Percentiles rank a stretch among this genome's conserved stretches.
phyloP scores from a whole-genome alignment of 2,329 filamentous ascomycete species.

The Talaromyces islandicus region DNA sequence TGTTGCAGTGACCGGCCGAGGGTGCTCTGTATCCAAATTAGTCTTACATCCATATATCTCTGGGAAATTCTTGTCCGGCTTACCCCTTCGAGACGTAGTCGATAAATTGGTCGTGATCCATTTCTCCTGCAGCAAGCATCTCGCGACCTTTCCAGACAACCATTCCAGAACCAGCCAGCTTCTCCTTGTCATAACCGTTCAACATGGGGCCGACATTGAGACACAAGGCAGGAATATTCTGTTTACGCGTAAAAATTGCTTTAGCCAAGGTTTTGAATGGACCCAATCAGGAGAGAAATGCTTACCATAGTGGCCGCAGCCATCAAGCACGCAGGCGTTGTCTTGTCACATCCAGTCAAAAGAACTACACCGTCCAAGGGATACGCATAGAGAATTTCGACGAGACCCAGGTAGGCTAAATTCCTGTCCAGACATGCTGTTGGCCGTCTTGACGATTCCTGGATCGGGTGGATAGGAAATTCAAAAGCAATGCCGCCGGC shows the following conservation, averaged over 20 bases:
- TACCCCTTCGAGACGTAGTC: slow-evolving; percentile 42
- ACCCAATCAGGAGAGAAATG: not conserved
- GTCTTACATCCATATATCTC: not conserved
- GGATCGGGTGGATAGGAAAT: slow-evolving; percentile 49
- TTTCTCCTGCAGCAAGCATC: slow-evolving; percentile 42
- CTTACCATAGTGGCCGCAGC: slow-evolving; percentile 45
- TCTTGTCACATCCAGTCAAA: slow-evolving; percentile 50
- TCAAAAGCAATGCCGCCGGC: slow-evolving; percentile 48
- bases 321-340: slow-evolving; percentile 47
- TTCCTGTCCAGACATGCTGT: slow-evolving; percentile 48
- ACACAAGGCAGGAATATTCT: slow-evolving; percentile 48
- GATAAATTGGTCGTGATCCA: slow-evolving; percentile 39
- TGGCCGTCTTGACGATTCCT: slow-evolving; percentile 43
- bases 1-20: slow-evolving; percentile 47
- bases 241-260: not conserved
- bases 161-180: slow-evolving; percentile 41
- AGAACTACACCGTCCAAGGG: slow-evolving; percentile 47
- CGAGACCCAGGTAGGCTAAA: slow-evolving; percentile 43
- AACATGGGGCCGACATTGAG: slow-evolving; percentile 51
- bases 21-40: slow-evolving; percentile 30
- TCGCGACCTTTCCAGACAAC: slow-evolving; percentile 47
- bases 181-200: slow-evolving; percentile 41
- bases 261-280: not conserved
- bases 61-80: slow-evolving; percentile 6
- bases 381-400: slow-evolving; percentile 45